These are phyloP conservation scores for Alternaria gansuensis DNA, from an alignment of 2,329 filamentous ascomycete genomes.

Conservation along the genomic window DNA sequence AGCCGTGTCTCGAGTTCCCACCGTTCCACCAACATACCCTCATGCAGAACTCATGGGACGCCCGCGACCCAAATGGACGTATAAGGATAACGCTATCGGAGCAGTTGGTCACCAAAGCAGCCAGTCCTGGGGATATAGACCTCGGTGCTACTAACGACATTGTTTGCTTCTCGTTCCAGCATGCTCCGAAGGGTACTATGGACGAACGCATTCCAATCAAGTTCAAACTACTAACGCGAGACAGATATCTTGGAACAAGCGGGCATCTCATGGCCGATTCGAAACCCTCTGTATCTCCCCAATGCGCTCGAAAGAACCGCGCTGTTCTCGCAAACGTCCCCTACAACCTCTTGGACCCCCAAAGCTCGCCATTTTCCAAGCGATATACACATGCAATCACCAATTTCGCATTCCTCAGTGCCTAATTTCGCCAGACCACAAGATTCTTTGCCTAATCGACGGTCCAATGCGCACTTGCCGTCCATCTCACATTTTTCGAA, in stretches of 20 bases:
- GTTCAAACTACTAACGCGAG: constrained; percentile 24
- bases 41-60: constrained; percentile 74
- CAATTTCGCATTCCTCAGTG: constrained; percentile 19
- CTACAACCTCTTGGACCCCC: constrained; percentile 8
- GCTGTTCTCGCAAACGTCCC: constrained; percentile 8
- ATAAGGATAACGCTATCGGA: constrained; percentile 77
- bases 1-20: constrained; percentile 71
- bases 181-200: constrained; percentile 75
- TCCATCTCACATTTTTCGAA: constrained; percentile 29
- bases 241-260: constrained; percentile 76
- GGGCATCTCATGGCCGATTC: constrained; percentile 79
- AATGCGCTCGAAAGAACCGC: constrained; percentile 16
- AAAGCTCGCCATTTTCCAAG: constrained; percentile 5
- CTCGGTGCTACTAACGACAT: constrained; percentile 76
- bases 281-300: constrained; percentile 44
- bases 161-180: constrained; percentile 83
- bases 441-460: constrained; percentile 29
- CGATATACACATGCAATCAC: constrained; percentile 24
- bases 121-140: constrained; percentile 31
- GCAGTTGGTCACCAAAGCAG: constrained; percentile 66
- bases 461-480: constrained; percentile 30
- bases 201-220: background rate
- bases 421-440: constrained; percentile 19
- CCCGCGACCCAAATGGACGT: constrained; percentile 74
- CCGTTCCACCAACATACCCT: constrained; percentile 74